Percentiles rank a stretch among this genome's conserved stretches.
These are phyloP conservation scores for Diaporthe caulivora DNA, from an alignment of 2,329 filamentous ascomycete genomes.

Conservation along the genomic window DNA sequence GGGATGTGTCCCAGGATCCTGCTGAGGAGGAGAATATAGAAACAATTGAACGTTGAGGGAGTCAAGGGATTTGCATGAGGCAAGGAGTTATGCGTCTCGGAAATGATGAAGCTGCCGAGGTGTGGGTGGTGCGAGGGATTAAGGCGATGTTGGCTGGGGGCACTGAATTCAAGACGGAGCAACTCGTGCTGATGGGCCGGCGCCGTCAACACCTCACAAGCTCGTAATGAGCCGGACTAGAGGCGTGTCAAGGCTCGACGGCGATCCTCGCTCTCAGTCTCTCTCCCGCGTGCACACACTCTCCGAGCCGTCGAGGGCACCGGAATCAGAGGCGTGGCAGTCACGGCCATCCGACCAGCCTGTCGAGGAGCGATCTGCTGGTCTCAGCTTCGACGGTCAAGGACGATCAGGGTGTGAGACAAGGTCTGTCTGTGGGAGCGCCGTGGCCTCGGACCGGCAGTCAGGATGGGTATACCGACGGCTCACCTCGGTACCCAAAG, in stretches of 20 bases:
- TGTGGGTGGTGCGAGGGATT: constrained; percentile 26
- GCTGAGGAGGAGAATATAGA: constrained; percentile 30
- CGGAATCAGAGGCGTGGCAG: constrained; percentile 30
- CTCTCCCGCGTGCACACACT: background rate
- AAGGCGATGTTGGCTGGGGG: constrained; percentile 33
- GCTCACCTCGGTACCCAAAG: constrained; percentile 12
- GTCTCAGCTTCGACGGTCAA: constrained; percentile 24
- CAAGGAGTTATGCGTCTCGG: constrained; percentile 28
- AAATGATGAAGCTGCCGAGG: constrained; percentile 21
- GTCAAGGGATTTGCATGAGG: constrained; percentile 24
- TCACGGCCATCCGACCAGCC: constrained; percentile 30
- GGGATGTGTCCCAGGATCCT: constrained; percentile 8
- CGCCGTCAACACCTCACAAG: background rate
- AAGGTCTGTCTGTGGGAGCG: constrained; percentile 20
- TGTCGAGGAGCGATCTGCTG: constrained; percentile 17
- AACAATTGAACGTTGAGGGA: constrained; percentile 31
- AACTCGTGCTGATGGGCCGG: constrained; percentile 11
- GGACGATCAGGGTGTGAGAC: constrained; percentile 24
- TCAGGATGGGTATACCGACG: constrained; percentile 10
- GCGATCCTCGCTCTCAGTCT: background rate
- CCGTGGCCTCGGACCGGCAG: constrained; percentile 22
- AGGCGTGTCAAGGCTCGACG: constrained; percentile 4
- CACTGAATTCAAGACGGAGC: constrained; percentile 27
- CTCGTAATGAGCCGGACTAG: constrained; percentile 16
- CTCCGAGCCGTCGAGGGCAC: constrained; percentile 27